Evolutionary conservation across 768 basidiomycete genomes (phyloP), one percentile per base, ranked within the genome.

Genomic region (Xerocomus brunneocitrinus): DNA sequence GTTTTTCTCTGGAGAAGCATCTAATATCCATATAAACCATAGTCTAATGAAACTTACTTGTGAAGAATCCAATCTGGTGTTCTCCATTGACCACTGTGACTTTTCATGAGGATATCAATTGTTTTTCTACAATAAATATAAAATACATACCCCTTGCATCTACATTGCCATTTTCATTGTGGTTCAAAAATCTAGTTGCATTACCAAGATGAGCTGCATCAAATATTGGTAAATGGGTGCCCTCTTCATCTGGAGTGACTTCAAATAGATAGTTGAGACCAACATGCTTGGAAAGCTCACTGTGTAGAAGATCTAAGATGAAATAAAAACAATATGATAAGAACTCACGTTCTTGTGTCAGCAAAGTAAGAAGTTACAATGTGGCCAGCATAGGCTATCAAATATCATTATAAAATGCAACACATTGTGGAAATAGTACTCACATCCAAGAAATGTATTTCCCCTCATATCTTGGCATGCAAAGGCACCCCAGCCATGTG

Each of bases 401-500:
- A 7, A 43, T 25, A 7, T 47, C 0, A 34, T 12, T 5, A 42
- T 42, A 1, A 32, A 24, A 28, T n/a, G 6, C 13, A 14, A 9
- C 34, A 1, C 0, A 39, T n/a, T 10, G 4, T 4, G 34, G 12
- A 0, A 13, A 8, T 39, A 0, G 7, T 34, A 34, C 67, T 53
- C 13, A 64, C 75, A 64, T 44, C 74, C 75, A 58, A 76, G 54
- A 32, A 63, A 69, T n/a, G 57, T 56, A 16, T 42, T 39, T n/a
- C 22, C 7, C 9, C 46, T 30, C 44, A 73, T 70, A 6, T 39
- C 27, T 44, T 63, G 45, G 3, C n/a, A 32, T 8, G 79, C 71
- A 65, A 76, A 80, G 3, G 78, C 74, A 25, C 81, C 81, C 30
- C 77, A 62, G 1, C 81, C 81, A 60, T 59, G 64, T 3, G 43